phyloP scores from a whole-genome alignment of 208 protist species.

The Wallacemonas collosoma region DNA sequence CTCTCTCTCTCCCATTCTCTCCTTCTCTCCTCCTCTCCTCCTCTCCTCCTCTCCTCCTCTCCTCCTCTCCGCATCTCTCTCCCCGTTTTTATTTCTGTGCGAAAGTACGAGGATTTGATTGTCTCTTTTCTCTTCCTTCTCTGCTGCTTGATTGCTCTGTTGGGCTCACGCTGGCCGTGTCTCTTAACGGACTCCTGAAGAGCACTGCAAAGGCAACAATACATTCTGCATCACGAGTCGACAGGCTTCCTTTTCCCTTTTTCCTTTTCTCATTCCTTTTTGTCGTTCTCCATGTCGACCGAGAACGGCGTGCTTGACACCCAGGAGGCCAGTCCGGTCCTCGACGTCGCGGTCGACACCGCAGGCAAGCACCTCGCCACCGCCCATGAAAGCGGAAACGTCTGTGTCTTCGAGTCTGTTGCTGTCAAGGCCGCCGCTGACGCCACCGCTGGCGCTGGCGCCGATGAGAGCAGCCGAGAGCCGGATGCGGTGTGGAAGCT shows the following conservation, averaged over 20 bases:
- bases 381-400: slow-evolving; percentile 64
- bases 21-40: too few relatives aligned
- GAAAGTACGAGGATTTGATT: not conserved
- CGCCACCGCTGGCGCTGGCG: not conserved
- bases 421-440: not conserved
- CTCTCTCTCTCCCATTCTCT: too few relatives aligned
- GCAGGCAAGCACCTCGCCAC: slow-evolving; percentile 63
- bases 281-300: slow-evolving; percentile 2
- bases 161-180: not conserved
- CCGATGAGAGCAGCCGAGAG: slow-evolving; percentile 16
- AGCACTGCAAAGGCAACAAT: too few relatives aligned
- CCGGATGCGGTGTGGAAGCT: slow-evolving; percentile 9
- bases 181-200: too few relatives aligned
- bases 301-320: slow-evolving; percentile 62
- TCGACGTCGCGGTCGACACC: slow-evolving; percentile 69
- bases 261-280: slow-evolving; percentile 1
- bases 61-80: too few relatives aligned
- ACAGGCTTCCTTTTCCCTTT: slow-evolving; percentile 13
- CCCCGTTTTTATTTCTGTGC: not conserved
- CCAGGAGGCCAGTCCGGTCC: slow-evolving; percentile 56
- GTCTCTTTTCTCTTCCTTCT: not conserved
- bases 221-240: too few relatives aligned
- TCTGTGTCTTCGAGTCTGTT: slow-evolving; percentile 51
- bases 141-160: not conserved
- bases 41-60: too few relatives aligned